A percentile compares a stretch with the other conserved stretches of the same genome.
These are phyloP conservation scores for Fraxinus ornus DNA, from an alignment of 305 asterid species.

Conservation along the genomic window DNA sequence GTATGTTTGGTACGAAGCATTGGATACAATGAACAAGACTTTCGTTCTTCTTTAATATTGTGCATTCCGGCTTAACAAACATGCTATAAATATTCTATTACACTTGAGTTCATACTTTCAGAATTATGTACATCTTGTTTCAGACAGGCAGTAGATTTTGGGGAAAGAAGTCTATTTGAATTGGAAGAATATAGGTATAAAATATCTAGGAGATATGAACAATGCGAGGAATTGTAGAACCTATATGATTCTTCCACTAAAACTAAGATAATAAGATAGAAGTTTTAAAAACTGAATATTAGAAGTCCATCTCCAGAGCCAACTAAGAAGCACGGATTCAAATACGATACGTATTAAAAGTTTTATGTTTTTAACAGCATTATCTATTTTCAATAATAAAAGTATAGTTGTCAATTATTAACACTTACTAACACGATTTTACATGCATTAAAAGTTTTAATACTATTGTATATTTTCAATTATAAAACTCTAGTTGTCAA, in stretches of 20 bases:
- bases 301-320: background rate
- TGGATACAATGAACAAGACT: background rate
- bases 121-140: background rate
- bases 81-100: background rate
- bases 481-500: too few relatives aligned
- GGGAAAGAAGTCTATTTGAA: background rate
- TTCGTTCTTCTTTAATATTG: background rate
- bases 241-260: background rate
- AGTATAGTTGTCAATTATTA: too few relatives aligned
- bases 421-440: too few relatives aligned
- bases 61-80: background rate
- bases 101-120: background rate
- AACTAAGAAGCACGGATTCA: too few relatives aligned
- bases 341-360: too few relatives aligned
- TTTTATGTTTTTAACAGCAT: too few relatives aligned
- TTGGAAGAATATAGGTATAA: background rate
- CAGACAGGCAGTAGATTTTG: background rate
- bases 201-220: background rate
- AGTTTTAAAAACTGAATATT: background rate
- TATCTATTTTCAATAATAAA: too few relatives aligned
- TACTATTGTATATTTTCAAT: too few relatives aligned
- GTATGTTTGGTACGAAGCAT: background rate
- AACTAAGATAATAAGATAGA: background rate
- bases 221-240: background rate
- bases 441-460: too few relatives aligned